Evolutionary conservation across 2,329 filamentous ascomycete species (phyloP).

Genomic region (Botrytis tulipae): DNA sequence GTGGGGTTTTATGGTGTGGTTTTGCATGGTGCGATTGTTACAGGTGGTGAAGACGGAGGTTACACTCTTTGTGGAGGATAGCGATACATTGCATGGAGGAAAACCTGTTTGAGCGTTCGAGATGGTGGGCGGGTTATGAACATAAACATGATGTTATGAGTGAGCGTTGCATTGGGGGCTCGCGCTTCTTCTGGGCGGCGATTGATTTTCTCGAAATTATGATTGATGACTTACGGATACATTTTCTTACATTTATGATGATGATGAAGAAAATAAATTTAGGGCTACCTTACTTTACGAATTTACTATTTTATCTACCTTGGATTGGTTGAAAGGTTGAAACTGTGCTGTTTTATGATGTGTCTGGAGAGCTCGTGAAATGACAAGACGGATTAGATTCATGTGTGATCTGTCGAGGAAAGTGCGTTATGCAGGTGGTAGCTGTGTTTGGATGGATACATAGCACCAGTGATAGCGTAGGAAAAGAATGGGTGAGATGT

Average conservation of each 20-base stretch:
- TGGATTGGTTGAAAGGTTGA: neutral
- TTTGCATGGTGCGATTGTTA: neutral
- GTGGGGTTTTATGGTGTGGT: neutral
- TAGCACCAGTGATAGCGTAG: neutral
- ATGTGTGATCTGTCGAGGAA: neutral
- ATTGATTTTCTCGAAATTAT: neutral
- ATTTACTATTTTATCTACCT: neutral
- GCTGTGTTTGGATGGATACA: neutral
- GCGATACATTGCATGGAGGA: slow-evolving; percentile 8
- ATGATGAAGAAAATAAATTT: neutral
- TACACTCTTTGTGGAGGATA: slow-evolving; percentile 4
- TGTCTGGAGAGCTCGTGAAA: neutral
- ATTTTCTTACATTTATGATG: neutral
- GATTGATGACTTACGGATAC: slow-evolving; percentile 1
- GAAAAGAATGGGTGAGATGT: neutral
- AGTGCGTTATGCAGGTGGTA: neutral
- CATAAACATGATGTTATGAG: neutral
- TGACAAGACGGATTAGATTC: neutral
- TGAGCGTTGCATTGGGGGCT: neutral
- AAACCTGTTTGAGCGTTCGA: neutral
- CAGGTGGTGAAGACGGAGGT: neutral
- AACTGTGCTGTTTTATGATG: neutral
- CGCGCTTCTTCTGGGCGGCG: neutral
- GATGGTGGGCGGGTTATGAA: neutral
- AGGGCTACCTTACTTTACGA: slow-evolving; percentile 18